A percentile compares a stretch with the other conserved stretches of the same genome.
phyloP scores from a whole-genome alignment of 202 grass and related monocot genomes.

The Elaeis oleifera region DNA sequence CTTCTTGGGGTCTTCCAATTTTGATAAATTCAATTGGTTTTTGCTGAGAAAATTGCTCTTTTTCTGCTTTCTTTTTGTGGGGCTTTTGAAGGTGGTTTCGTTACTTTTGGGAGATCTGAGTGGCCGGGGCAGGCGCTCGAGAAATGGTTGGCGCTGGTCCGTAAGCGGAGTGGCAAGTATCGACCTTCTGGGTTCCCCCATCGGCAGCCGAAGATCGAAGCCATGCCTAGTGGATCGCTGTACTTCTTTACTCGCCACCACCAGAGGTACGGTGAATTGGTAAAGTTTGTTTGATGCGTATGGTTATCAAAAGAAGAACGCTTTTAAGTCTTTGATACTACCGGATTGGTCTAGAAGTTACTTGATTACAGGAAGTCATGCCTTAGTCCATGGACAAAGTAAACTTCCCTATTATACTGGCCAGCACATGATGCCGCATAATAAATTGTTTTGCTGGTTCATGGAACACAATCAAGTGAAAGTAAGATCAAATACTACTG shows the following conservation, averaged over 20 bases:
- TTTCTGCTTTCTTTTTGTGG: too few species aligned
- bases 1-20: too few species aligned
- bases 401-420: too few species aligned
- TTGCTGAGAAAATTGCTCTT: too few species aligned
- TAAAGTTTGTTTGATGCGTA: not conserved
- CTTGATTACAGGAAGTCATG: too few species aligned
- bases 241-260: constrained; percentile 35
- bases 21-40: too few species aligned
- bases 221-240: constrained; percentile 58
- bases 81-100: constrained; percentile 52
- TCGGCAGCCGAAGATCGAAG: constrained; percentile 48
- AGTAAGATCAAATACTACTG: too few species aligned
- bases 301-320: not conserved
- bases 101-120: constrained; percentile 58
- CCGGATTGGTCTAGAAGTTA: too few species aligned
- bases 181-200: constrained; percentile 69
- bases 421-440: too few species aligned
- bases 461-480: too few species aligned
- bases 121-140: constrained; percentile 52
- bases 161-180: constrained; percentile 55
- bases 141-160: constrained; percentile 81
- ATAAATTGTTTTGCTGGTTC: too few species aligned
- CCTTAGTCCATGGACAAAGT: too few species aligned
- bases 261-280: constrained; percentile 34
- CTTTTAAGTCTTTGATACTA: not conserved